phyloP scores from a whole-genome alignment of 208 protist species.

The Phytomonas sp. region DNA sequence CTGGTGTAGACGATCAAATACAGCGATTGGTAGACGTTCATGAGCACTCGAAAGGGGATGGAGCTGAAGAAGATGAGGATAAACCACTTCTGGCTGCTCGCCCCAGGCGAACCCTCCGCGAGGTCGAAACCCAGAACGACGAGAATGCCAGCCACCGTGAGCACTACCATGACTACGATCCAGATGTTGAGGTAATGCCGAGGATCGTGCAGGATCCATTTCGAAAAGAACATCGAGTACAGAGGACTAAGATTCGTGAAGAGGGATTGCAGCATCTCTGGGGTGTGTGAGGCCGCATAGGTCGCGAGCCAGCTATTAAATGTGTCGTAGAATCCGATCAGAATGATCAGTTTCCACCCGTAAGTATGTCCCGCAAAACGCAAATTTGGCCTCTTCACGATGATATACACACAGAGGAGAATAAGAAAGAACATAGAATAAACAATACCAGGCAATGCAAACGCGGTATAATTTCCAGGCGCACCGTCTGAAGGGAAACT shows the following conservation, averaged over 20 bases:
- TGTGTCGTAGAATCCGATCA: constrained; percentile 60
- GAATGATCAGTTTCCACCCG: constrained; percentile 38
- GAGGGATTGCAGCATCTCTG: constrained; percentile 70
- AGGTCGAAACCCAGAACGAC: constrained; percentile 47
- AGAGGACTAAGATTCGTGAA: constrained; percentile 64
- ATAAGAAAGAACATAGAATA: constrained; percentile 55
- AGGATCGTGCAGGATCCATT: constrained; percentile 64
- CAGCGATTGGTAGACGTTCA: constrained; percentile 76
- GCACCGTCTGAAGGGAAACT: constrained; percentile 49
- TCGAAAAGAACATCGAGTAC: constrained; percentile 62
- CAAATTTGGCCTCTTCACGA: constrained; percentile 41
- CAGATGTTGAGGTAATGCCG: constrained; percentile 54
- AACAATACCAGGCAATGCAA: constrained; percentile 55
- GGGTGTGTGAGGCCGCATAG: constrained; percentile 72
- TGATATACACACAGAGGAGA: constrained; percentile 38
- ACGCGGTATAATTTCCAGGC: constrained; percentile 66
- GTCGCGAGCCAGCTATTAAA: constrained; percentile 70
- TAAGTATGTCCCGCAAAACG: constrained; percentile 35
- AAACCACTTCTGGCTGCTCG: constrained; percentile 35
- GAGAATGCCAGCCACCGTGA: constrained; percentile 57
- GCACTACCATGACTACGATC: constrained; percentile 44
- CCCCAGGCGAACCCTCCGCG: constrained; percentile 11
- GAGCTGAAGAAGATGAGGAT: constrained; percentile 73
- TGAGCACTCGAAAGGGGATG: constrained; percentile 58
- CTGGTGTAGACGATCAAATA: constrained; percentile 83